A percentile compares a stretch with the other conserved stretches of the same genome.
These are phyloP conservation scores for Bimuria novae-zelandiae DNA, from an alignment of 2,329 filamentous ascomycete genomes.

Conservation along the genomic window DNA sequence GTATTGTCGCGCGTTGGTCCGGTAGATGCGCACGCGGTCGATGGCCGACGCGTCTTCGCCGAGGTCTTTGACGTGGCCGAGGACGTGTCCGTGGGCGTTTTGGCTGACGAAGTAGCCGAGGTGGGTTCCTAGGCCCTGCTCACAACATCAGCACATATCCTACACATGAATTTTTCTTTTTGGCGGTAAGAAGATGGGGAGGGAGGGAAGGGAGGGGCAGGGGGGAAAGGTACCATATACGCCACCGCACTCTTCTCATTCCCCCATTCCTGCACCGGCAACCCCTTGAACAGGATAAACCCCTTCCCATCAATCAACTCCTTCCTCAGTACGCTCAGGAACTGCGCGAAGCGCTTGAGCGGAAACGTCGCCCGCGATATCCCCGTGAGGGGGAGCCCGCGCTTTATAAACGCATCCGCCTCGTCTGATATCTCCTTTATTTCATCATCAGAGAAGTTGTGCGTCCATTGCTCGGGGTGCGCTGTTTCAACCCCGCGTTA, in stretches of 20 bases:
- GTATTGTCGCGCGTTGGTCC: conserved; percentile 83
- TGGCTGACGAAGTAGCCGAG: conserved; percentile 88
- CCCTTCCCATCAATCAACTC: conserved; percentile 83
- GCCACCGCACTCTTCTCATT: conserved; percentile 79
- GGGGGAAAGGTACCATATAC: conserved; percentile 63
- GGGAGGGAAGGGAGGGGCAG: not conserved
- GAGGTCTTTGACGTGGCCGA: conserved; percentile 88
- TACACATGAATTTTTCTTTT: too few relatives aligned
- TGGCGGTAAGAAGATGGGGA: not conserved
- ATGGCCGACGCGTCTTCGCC: conserved; percentile 81
- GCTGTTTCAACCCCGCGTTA: too few relatives aligned
- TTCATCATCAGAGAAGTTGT: conserved; percentile 69
- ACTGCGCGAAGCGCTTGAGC: conserved; percentile 60
- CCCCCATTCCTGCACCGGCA: conserved; percentile 77
- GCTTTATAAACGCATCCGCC: conserved; percentile 70
- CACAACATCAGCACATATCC: not conserved
- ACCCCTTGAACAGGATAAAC: conserved; percentile 86
- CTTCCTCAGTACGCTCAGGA: conserved; percentile 61
- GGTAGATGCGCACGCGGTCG: conserved; percentile 86
- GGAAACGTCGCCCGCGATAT: conserved; percentile 70
- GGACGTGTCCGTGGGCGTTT: conserved; percentile 81
- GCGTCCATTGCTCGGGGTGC: conserved; percentile 72
- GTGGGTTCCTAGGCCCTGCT: conserved; percentile 71
- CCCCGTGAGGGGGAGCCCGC: conserved; percentile 69
- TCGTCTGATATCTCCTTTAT: conserved; percentile 68